A percentile compares a stretch with the other conserved stretches of the same genome.
These are phyloP conservation scores for Apiotrichum sp. DNA, from an alignment of 1,284 basidiomycete genomes.

Conservation along the genomic window DNA sequence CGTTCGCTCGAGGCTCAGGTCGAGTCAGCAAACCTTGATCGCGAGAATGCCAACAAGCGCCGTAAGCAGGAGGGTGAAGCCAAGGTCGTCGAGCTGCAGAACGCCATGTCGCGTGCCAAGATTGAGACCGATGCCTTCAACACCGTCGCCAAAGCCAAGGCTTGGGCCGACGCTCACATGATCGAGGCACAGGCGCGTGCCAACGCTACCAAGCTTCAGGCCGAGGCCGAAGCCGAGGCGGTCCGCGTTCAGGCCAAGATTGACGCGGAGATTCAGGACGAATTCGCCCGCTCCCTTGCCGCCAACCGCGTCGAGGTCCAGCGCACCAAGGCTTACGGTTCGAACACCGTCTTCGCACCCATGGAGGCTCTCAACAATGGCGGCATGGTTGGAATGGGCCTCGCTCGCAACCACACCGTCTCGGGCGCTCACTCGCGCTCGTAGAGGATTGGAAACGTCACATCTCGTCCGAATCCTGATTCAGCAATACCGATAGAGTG, in stretches of 20 bases:
- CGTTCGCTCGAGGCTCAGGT: slow-evolving; percentile 18
- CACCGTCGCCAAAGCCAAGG: slow-evolving; percentile 2
- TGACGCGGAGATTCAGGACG: slow-evolving; percentile 11
- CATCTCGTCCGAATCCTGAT: no score
- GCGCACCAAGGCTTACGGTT: slow-evolving; percentile 10
- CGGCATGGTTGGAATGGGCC: slow-evolving; percentile 13
- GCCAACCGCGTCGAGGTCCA: slow-evolving; percentile 14
- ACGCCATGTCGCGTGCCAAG: slow-evolving; percentile 10
- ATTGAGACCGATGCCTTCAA: slow-evolving; percentile 10
- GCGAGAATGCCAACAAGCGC: slow-evolving; percentile 14
- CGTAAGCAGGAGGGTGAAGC: slow-evolving; percentile 15
- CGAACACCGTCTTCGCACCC: slow-evolving; percentile 11
- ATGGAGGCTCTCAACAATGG: slow-evolving; percentile 9
- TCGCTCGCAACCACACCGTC: background rate
- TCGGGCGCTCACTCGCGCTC: no score
- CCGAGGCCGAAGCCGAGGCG: slow-evolving; percentile 11
- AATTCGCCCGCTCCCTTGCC: slow-evolving; percentile 13
- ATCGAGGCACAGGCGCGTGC: slow-evolving; percentile 15
- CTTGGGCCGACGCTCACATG: slow-evolving; percentile 4
- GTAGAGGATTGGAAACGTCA: no score
- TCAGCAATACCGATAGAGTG: no score
- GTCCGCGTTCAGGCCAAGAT: slow-evolving; percentile 4
- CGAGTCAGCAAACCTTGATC: slow-evolving; percentile 13
- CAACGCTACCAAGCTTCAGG: slow-evolving; percentile 8
- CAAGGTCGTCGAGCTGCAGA: slow-evolving; percentile 14